phyloP scores from a whole-genome alignment of 805 yeast genomes.

The Zygosaccharomyces pseudorouxii region DNA sequence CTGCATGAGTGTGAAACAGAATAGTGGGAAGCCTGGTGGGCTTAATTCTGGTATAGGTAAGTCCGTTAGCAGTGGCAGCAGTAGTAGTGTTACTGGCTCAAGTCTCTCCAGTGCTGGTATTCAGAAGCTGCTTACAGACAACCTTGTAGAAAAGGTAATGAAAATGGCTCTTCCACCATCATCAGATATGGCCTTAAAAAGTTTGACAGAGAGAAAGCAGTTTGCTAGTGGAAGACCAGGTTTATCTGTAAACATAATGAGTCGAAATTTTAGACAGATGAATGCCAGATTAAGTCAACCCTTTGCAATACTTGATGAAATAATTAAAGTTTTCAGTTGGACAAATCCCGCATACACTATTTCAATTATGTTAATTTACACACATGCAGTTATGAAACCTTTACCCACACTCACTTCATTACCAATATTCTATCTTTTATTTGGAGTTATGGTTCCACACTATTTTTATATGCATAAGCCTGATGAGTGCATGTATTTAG shows the following conservation, averaged over 20 bases:
- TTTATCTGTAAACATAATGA: conserved; percentile 63
- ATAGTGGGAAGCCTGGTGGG: conserved; percentile 4
- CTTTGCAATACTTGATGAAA: conserved; percentile 55
- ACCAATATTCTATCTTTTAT: conserved; percentile 52
- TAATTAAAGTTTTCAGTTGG: conserved; percentile 60
- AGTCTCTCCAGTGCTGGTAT: conserved; percentile 16
- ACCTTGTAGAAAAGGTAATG: conserved; percentile 64
- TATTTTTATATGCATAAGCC: conserved; percentile 61
- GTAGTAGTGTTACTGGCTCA: conserved; percentile 6
- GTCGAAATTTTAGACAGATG: conserved; percentile 58
- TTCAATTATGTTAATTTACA: conserved; percentile 46
- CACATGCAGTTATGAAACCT: conserved; percentile 60
- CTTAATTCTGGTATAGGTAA: background rate
- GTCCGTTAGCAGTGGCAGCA: conserved; percentile 3
- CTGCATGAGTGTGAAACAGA: conserved; percentile 6
- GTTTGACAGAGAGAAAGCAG: conserved; percentile 50
- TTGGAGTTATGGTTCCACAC: conserved; percentile 62
- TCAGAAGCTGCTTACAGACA: conserved; percentile 51
- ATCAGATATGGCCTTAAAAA: conserved; percentile 41
- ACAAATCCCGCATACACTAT: conserved; percentile 55
- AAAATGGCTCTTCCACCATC: conserved; percentile 69
- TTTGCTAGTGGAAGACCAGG: conserved; percentile 63
- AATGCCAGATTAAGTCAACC: conserved; percentile 59
- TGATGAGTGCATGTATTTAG: conserved; percentile 38
- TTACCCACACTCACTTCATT: conserved; percentile 44